phyloP scores from a whole-genome alignment of 352 stramenopile genomes.

The Labyrinthula sp. region DNA sequence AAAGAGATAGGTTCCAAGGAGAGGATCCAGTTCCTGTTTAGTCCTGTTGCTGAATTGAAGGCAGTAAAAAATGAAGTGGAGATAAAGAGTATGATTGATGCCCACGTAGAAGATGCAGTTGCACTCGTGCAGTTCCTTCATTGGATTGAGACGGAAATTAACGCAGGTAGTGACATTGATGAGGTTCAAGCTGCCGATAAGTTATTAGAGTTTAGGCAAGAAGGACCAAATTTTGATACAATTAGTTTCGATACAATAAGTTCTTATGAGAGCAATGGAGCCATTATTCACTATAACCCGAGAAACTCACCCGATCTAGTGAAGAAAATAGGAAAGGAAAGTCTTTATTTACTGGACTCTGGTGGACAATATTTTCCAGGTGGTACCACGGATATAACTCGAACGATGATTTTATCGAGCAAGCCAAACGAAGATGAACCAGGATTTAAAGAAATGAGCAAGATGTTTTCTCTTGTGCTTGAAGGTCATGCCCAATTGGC shows the following conservation, averaged over 20 bases:
- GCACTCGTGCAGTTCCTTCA: conserved; percentile 78
- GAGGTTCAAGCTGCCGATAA: conserved; percentile 63
- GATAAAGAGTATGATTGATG: conserved; percentile 74
- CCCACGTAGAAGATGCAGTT: conserved; percentile 77
- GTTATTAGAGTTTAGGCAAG: conserved; percentile 55
- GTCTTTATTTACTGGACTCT: conserved; percentile 93
- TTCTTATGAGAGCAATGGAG: conserved; percentile 63
- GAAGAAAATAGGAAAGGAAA: conserved; percentile 58
- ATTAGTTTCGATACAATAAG: conserved; percentile 93
- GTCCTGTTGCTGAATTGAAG: conserved; percentile 45
- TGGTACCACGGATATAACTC: conserved; percentile 93
- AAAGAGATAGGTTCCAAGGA: too few species aligned
- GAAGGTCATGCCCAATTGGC: conserved; percentile 88
- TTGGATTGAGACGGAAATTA: conserved; percentile 59
- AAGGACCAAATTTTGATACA: conserved; percentile 58
- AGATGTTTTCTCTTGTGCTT: conserved; percentile 82
- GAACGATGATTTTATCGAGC: conserved; percentile 84
- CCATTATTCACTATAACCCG: conserved; percentile 58
- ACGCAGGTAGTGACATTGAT: conserved; percentile 38
- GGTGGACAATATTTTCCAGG: conserved; percentile 81
- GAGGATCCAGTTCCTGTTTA: not conserved
- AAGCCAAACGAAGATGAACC: too few species aligned
- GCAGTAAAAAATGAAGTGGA: conserved; percentile 78
- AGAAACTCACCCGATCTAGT: conserved; percentile 53
- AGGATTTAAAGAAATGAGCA: conserved; percentile 54